A percentile compares a stretch with the other conserved stretches of the same genome.
Evolutionary conservation across 2,329 filamentous ascomycete species (phyloP).

Genomic region (Ceratocystis eucalypticola): DNA sequence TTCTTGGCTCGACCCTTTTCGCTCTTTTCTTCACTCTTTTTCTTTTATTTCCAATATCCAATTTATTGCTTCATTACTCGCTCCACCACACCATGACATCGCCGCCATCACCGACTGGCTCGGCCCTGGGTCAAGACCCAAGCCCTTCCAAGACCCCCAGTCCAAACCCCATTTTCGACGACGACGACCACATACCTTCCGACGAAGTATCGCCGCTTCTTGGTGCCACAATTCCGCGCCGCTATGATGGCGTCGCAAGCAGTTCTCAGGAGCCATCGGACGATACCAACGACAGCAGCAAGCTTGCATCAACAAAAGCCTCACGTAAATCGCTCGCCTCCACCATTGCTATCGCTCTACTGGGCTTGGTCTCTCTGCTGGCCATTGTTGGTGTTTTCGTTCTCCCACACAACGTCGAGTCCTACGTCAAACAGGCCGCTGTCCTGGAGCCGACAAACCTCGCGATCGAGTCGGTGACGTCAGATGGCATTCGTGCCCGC

Average conservation of each 20-base stretch:
- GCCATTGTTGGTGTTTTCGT: constrained; percentile 73
- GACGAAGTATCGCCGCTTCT: constrained; percentile 43
- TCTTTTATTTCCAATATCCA: not conserved
- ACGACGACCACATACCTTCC: constrained; percentile 22
- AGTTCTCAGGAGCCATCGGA: constrained; percentile 20
- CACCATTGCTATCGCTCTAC: constrained; percentile 53
- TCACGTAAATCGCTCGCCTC: constrained; percentile 47
- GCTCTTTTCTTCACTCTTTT: not conserved
- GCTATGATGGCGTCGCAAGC: constrained; percentile 30
- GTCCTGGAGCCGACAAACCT: constrained; percentile 73
- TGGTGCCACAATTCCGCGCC: constrained; percentile 27
- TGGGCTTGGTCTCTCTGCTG: constrained; percentile 48
- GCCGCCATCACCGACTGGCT: not conserved
- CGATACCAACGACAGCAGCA: constrained; percentile 20
- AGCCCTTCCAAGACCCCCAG: not conserved
- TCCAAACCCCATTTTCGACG: constrained; percentile 21
- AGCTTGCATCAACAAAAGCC: constrained; percentile 23
- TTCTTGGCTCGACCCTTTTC: not conserved
- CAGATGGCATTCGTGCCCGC: constrained; percentile 61
- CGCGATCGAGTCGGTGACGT: constrained; percentile 72
- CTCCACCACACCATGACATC: not conserved
- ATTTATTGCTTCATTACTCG: not conserved
- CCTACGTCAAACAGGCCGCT: constrained; percentile 73
- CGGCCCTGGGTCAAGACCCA: constrained; percentile 1
- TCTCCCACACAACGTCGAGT: constrained; percentile 63